A percentile compares a stretch with the other conserved stretches of the same genome.
Evolutionary conservation across 2,329 filamentous ascomycete genomes (phyloP).

Genomic region (Epichloe scottii): DNA sequence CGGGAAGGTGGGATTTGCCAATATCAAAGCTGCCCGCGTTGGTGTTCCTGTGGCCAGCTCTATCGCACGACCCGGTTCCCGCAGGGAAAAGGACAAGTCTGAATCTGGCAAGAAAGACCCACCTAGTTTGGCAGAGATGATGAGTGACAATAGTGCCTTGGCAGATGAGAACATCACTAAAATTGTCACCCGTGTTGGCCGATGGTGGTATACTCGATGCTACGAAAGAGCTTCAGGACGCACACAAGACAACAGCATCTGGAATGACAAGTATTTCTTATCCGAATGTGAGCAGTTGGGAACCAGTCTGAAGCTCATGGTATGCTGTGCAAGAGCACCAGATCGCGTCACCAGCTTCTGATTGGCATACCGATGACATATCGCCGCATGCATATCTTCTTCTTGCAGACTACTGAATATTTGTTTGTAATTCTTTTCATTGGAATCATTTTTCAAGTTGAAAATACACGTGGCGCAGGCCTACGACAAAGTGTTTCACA

Average conservation of each 20-base stretch:
- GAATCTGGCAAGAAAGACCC: conserved; percentile 26
- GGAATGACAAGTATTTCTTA: conserved; percentile 62
- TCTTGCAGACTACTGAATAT: not conserved
- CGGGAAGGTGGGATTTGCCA: conserved; percentile 55
- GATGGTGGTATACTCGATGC: conserved; percentile 94
- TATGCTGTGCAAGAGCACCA: conserved; percentile 82
- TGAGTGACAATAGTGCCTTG: conserved; percentile 53
- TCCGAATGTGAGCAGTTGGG: conserved; percentile 76
- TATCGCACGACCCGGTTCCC: conserved; percentile 20
- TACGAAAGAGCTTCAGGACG: conserved; percentile 60
- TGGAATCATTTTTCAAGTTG: not conserved
- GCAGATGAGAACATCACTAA: conserved; percentile 81
- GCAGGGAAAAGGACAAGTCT: conserved; percentile 8
- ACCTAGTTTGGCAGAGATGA: conserved; percentile 55
- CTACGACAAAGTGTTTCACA: not conserved
- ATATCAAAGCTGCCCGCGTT: conserved; percentile 64
- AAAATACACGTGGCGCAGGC: not conserved
- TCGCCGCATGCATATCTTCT: not conserved
- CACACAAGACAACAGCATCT: conserved; percentile 48
- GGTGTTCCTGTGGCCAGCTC: conserved; percentile 59
- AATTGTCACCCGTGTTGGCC: conserved; percentile 80
- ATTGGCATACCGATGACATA: not conserved
- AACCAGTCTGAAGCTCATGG: conserved; percentile 80
- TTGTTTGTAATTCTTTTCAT: not conserved
- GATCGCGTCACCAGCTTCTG: conserved; percentile 39